Conservation (phyloP, 192 early-diverging fungal genomes). For the Podila epigama region DNA sequence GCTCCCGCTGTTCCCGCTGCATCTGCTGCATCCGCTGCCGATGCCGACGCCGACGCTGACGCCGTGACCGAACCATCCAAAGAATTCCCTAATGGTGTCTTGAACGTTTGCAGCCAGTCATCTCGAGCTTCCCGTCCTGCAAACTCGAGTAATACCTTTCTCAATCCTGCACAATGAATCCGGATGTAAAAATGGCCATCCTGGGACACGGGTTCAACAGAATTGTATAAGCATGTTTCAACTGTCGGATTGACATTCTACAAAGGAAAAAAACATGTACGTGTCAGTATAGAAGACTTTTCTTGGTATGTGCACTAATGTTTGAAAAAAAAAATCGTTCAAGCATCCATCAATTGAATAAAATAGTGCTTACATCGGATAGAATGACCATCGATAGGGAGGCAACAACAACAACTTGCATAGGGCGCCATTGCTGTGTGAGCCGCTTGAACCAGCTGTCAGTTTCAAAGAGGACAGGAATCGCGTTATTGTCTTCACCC, state of each 20-base stretch:
- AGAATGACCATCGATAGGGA: background rate
- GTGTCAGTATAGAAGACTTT: background rate
- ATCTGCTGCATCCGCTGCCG: too few species aligned
- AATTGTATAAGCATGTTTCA: background rate
- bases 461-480: background rate
- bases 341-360: background rate
- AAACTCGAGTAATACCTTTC: background rate
- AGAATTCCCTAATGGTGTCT: too few species aligned
- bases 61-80: too few species aligned
- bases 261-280: background rate
- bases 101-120: background rate
- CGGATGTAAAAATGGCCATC: background rate
- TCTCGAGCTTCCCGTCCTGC: background rate
- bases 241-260: background rate
- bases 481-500: background rate
- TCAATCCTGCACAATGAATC: background rate
- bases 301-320: background rate
- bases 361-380: background rate
- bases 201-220: background rate
- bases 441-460: background rate
- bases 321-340: too few species aligned
- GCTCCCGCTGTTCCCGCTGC: background rate
- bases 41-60: too few species aligned
- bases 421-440: background rate
- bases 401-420: background rate